Evolutionary conservation across 495 filamentous ascomycete species (phyloP).

Genomic region (Aspergillus haitiensis): DNA sequence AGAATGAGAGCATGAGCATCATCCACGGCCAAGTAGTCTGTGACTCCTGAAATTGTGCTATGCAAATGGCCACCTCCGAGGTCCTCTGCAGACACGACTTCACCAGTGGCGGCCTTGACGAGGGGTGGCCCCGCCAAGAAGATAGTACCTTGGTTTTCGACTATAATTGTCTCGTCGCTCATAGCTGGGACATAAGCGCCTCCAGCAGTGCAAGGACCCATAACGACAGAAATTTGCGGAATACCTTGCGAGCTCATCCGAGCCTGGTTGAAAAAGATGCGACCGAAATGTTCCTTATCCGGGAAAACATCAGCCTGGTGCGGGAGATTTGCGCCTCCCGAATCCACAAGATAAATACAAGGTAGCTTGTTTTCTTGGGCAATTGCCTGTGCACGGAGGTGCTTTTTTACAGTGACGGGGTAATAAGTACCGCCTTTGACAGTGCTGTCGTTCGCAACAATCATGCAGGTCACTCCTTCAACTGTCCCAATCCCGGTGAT

Average conservation of each 20-base stretch:
- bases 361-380: slow-evolving; percentile 83
- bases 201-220: slow-evolving; percentile 96
- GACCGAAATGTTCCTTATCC: slow-evolving; percentile 90
- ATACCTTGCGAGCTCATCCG: slow-evolving; percentile 77
- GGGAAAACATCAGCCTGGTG: slow-evolving; percentile 97
- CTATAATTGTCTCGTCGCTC: slow-evolving; percentile 97
- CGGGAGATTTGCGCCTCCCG: slow-evolving; percentile 92
- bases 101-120: slow-evolving; percentile 95
- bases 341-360: slow-evolving; percentile 96
- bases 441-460: slow-evolving; percentile 96
- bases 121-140: slow-evolving; percentile 94
- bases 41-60: slow-evolving; percentile 87
- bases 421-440: slow-evolving; percentile 99
- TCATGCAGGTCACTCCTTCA: slow-evolving; percentile 87
- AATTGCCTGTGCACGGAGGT: slow-evolving; percentile 87
- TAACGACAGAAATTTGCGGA: slow-evolving; percentile 92
- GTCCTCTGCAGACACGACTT: slow-evolving; percentile 89
- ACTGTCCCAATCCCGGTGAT: slow-evolving; percentile 92
- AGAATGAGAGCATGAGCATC: slow-evolving; percentile 92
- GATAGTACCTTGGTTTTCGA: slow-evolving; percentile 90
- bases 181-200: slow-evolving; percentile 96
- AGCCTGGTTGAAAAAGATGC: slow-evolving; percentile 99
- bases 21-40: slow-evolving; percentile 92
- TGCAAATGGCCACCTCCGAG: slow-evolving; percentile 93
- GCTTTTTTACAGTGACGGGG: slow-evolving; percentile 97